Conservation (phyloP, 2,329 filamentous ascomycete genomes). For the Colletotrichum chlorophyti region DNA sequence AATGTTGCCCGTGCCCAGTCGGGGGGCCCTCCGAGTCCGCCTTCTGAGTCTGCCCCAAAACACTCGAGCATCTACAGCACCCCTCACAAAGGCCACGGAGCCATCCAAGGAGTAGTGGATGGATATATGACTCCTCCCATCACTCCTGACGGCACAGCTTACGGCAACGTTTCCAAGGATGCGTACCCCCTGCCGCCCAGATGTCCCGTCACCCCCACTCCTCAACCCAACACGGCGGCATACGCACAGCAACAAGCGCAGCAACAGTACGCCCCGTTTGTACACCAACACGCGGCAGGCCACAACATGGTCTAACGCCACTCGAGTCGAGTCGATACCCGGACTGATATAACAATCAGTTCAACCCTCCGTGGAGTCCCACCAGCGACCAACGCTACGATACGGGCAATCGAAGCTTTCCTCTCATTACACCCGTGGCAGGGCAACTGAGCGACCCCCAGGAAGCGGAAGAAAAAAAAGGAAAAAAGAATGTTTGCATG, state of each 20-base stretch:
- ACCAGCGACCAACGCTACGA: conserved; percentile 21
- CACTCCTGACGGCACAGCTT: conserved; percentile 74
- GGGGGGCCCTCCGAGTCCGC: conserved; percentile 65
- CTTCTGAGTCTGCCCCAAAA: conserved; percentile 59
- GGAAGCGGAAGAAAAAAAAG: conserved; percentile 26
- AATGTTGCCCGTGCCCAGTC: conserved; percentile 57
- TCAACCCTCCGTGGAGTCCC: conserved; percentile 11
- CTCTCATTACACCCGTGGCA: conserved; percentile 18
- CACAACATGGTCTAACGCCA: conserved; percentile 35
- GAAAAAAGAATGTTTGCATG: conserved; percentile 30
- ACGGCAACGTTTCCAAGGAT: conserved; percentile 55
- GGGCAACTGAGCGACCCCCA: conserved; percentile 8
- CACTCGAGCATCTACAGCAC: conserved; percentile 74
- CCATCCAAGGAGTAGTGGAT: conserved; percentile 66
- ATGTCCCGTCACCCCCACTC: conserved; percentile 69
- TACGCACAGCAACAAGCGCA: conserved; percentile 47
- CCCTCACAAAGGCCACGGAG: conserved; percentile 76
- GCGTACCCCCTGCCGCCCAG: conserved; percentile 56
- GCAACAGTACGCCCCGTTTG: conserved; percentile 52
- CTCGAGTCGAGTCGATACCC: conserved; percentile 2
- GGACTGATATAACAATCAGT: neutral
- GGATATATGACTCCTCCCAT: conserved; percentile 88
- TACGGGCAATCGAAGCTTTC: conserved; percentile 17
- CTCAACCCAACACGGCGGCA: conserved; percentile 49
- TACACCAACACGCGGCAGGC: conserved; percentile 45